phyloP scores from a whole-genome alignment of 495 filamentous ascomycete genomes.

The Aspergillus ostianus region DNA sequence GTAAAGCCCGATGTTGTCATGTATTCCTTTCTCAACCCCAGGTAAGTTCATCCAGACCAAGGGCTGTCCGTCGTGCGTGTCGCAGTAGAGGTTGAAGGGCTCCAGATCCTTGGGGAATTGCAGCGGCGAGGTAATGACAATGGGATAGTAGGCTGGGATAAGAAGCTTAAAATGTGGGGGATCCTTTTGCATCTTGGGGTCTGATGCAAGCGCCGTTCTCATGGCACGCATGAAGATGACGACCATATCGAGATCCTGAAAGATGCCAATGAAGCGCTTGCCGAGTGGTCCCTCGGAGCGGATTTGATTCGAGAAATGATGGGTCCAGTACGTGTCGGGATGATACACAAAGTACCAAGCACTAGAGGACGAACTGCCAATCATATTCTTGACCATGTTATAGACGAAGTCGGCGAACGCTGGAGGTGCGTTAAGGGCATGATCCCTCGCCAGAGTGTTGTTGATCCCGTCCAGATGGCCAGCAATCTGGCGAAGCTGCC shows the following conservation, averaged over 20 bases:
- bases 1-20: slow-evolving; percentile 10
- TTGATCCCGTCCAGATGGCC: slow-evolving; percentile 5
- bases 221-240: slow-evolving; percentile 3
- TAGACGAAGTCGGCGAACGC: slow-evolving; percentile 10
- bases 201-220: background rate
- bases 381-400: slow-evolving; percentile 8
- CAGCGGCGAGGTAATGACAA: slow-evolving; percentile 4
- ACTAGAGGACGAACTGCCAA: slow-evolving; percentile 2
- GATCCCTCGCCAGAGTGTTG: slow-evolving; percentile 1
- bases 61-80: slow-evolving; percentile 5
- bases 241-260: slow-evolving; percentile 6
- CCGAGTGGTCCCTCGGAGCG: slow-evolving; percentile 3
- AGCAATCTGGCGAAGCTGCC: slow-evolving; percentile 1
- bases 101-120: slow-evolving; percentile 5
- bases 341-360: slow-evolving; percentile 13
- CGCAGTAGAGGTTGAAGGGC: slow-evolving; percentile 7
- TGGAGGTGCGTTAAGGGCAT: background rate
- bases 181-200: background rate
- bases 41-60: slow-evolving; percentile 11
- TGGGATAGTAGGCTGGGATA: slow-evolving; percentile 9
- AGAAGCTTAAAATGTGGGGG: slow-evolving; percentile 5
- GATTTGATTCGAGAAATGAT: slow-evolving; percentile 6
- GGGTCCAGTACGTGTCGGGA: slow-evolving; percentile 10
- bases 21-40: background rate
- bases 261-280: slow-evolving; percentile 6